Evolutionary conservation across 2,329 filamentous ascomycete genomes (phyloP).

Genomic region (Chaetomiaceae sp.): DNA sequence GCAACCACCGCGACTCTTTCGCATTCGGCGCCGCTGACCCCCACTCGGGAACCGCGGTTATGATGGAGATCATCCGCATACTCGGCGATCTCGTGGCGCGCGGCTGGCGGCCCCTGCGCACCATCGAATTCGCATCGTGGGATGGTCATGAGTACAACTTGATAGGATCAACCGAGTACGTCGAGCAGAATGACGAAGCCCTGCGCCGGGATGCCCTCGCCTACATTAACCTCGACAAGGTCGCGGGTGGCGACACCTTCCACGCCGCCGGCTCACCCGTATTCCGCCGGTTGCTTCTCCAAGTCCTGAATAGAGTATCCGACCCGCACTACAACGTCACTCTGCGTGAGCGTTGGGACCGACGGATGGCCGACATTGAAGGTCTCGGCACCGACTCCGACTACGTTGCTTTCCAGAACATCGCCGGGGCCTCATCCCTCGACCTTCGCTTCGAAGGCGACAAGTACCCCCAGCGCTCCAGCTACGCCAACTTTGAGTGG

Average conservation of each 20-base stretch:
- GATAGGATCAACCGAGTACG: conserved; percentile 90
- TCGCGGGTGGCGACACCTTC: conserved; percentile 71
- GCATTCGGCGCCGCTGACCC: conserved; percentile 83
- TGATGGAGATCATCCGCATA: conserved; percentile 82
- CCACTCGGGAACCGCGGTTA: conserved; percentile 81
- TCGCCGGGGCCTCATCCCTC: conserved; percentile 82
- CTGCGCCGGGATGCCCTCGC: conserved; percentile 73
- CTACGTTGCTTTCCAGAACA: conserved; percentile 85
- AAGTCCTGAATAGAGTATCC: conserved; percentile 67
- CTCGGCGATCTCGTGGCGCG: conserved; percentile 71
- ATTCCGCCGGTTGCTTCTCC: conserved; percentile 66
- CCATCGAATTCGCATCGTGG: conserved; percentile 96
- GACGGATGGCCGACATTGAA: conserved; percentile 55
- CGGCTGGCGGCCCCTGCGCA: conserved; percentile 89
- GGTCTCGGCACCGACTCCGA: conserved; percentile 73
- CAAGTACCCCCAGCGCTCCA: conserved; percentile 69
- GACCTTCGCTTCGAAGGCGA: conserved; percentile 74
- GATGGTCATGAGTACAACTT: conserved; percentile 91
- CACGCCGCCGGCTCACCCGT: conserved; percentile 76
- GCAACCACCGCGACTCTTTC: conserved; percentile 92
- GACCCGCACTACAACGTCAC: conserved; percentile 71
- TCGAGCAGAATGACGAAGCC: conserved; percentile 74
- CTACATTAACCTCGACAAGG: conserved; percentile 88
- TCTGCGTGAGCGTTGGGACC: conserved; percentile 72
- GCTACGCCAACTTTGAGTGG: conserved; percentile 87